phyloP scores from a whole-genome alignment of 2,329 filamentous ascomycete genomes.

The Sclerotinia spermophila region DNA sequence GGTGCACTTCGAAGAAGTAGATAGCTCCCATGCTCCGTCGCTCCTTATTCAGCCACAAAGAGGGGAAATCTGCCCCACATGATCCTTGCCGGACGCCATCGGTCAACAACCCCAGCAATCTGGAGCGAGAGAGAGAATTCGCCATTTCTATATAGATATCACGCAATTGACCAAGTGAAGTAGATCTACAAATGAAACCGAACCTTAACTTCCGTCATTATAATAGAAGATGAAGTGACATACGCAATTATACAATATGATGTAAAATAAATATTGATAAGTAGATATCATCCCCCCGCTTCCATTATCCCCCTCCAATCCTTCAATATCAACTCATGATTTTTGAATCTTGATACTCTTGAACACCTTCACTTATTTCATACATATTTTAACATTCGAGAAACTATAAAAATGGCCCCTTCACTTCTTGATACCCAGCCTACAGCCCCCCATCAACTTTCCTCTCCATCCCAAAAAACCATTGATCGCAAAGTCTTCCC shows the following conservation, averaged over 20 bases:
- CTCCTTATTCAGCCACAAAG: background rate
- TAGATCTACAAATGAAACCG: slow-evolving; percentile 13
- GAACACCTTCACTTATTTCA: slow-evolving; percentile 2
- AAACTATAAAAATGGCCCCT: slow-evolving; percentile 22
- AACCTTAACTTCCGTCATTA: background rate
- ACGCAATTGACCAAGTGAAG: slow-evolving; percentile 15
- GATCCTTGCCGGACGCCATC: background rate
- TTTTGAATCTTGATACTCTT: background rate
- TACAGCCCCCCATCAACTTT: slow-evolving; percentile 24
- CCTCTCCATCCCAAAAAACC: slow-evolving; percentile 21
- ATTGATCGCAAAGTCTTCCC: slow-evolving; percentile 36
- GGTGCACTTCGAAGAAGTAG: background rate
- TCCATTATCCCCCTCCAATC: background rate
- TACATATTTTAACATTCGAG: background rate
- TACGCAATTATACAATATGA: background rate
- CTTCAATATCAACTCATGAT: background rate
- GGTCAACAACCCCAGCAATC: background rate
- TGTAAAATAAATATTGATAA: slow-evolving; percentile 1
- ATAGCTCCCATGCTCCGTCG: background rate
- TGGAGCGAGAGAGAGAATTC: background rate
- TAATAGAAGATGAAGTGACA: background rate
- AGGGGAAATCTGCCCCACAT: background rate
- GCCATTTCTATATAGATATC: slow-evolving; percentile 15
- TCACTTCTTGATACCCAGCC: slow-evolving; percentile 27
- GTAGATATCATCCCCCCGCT: background rate